Conservation (phyloP, 148 eudicot species). For the Spergularia bocconei region DNA sequence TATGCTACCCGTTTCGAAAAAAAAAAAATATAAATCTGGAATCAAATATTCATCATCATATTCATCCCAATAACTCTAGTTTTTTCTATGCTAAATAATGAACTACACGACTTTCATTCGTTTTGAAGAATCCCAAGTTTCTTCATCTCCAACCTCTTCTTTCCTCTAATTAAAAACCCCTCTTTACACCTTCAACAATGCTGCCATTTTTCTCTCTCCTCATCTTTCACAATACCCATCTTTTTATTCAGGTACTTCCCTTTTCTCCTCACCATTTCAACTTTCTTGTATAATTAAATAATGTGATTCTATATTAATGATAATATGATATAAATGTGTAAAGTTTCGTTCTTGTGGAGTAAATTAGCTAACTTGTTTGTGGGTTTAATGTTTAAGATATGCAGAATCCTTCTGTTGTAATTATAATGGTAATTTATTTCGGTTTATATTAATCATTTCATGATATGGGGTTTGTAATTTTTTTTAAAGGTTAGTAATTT, state of each 20-base stretch:
- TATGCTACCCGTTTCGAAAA: too few species aligned
- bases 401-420: neutral
- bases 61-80: neutral
- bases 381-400: neutral
- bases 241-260: neutral
- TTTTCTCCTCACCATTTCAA: neutral
- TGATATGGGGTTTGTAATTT: neutral
- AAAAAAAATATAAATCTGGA: conserved; percentile 31
- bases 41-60: conserved; percentile 1
- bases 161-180: conserved; percentile 13
- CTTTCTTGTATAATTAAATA: too few species aligned
- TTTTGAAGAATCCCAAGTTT: conserved; percentile 14
- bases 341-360: neutral
- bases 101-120: neutral
- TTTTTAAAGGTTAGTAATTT: neutral
- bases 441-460: neutral
- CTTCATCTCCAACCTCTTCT: conserved; percentile 21
- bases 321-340: neutral
- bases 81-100: conserved; percentile 34
- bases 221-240: conserved; percentile 2
- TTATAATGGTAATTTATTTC: neutral
- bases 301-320: too few species aligned
- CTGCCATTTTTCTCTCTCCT: neutral
- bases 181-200: neutral
- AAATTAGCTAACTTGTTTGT: neutral